These are phyloP conservation scores for Barbarea vulgaris DNA, from an alignment of 345 rosid species.

Conservation along the genomic window DNA sequence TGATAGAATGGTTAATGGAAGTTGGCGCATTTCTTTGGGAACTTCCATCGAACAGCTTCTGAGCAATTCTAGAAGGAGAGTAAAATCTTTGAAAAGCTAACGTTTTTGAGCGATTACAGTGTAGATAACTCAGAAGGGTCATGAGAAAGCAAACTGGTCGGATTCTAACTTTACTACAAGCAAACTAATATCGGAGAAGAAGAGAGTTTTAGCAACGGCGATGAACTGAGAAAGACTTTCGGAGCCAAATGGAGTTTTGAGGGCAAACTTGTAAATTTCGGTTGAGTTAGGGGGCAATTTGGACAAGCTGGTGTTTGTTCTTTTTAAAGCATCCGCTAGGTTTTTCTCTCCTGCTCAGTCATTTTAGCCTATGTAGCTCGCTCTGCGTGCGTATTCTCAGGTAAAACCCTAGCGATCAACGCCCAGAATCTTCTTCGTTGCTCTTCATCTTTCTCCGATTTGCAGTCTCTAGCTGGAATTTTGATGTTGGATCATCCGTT, in stretches of 20 bases:
- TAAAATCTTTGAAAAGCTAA: slow-evolving; percentile 15
- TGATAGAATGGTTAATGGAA: slow-evolving; percentile 47
- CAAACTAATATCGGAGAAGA: background rate
- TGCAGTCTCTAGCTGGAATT: slow-evolving; percentile 5
- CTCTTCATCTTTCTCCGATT: slow-evolving; percentile 20
- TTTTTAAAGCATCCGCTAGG: slow-evolving; percentile 42
- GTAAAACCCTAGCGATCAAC: slow-evolving; percentile 39
- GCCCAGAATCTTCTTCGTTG: slow-evolving; percentile 2
- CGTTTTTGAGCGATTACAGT: slow-evolving; percentile 23
- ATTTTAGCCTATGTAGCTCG: slow-evolving; percentile 16
- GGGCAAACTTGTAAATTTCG: slow-evolving; percentile 35
- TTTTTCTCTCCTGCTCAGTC: slow-evolving; percentile 28
- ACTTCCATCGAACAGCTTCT: slow-evolving; percentile 45
- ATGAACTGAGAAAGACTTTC: background rate
- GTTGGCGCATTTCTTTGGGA: slow-evolving; percentile 33
- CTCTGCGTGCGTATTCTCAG: slow-evolving; percentile 37
- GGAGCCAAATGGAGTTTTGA: background rate
- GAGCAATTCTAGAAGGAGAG: slow-evolving; percentile 29
- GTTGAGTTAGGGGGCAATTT: slow-evolving; percentile 24
- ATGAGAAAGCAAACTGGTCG: slow-evolving; percentile 30
- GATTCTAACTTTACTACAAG: background rate
- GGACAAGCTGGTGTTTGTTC: slow-evolving; percentile 35
- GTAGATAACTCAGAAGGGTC: slow-evolving; percentile 31
- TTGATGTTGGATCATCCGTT: background rate
- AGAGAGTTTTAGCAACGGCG: slow-evolving; percentile 15